These are phyloP conservation scores for Paratinospora sagittata DNA, from an alignment of 164 flowering plant species.

Conservation along the genomic window DNA sequence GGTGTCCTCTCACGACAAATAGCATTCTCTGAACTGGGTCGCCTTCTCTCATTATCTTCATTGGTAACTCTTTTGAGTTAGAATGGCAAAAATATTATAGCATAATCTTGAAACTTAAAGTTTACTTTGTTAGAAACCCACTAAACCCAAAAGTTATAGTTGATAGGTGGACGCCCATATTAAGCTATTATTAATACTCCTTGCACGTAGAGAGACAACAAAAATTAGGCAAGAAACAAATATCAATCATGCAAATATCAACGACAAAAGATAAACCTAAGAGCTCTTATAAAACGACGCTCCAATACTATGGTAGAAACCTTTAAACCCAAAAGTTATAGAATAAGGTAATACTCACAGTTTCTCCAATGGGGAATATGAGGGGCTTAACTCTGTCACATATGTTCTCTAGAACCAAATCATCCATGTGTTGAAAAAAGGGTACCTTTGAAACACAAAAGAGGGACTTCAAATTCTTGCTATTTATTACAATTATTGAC, in stretches of 20 bases:
- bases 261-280: too few relatives aligned
- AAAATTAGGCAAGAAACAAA: too few relatives aligned
- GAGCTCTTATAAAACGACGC: too few relatives aligned
- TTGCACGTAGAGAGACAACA: too few relatives aligned
- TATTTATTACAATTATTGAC: background rate
- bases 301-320: background rate
- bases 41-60: constrained; percentile 79
- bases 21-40: constrained; percentile 94
- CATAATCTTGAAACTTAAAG: background rate
- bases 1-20: constrained; percentile 86
- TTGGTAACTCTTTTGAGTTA: background rate
- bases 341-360: constrained; percentile 36
- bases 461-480: background rate
- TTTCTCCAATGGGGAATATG: constrained; percentile 89
- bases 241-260: too few relatives aligned
- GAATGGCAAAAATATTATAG: constrained; percentile 38
- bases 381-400: constrained; percentile 94
- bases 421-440: constrained; percentile 97
- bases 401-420: constrained; percentile 80
- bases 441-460: constrained; percentile 54
- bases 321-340: background rate
- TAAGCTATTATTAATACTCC: too few relatives aligned
- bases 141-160: too few relatives aligned
- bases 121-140: background rate
- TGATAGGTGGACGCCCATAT: too few relatives aligned